Evolutionary conservation across 2,329 filamentous ascomycete genomes (phyloP).

Genomic region (Thermothelomyces thermophilus): DNA sequence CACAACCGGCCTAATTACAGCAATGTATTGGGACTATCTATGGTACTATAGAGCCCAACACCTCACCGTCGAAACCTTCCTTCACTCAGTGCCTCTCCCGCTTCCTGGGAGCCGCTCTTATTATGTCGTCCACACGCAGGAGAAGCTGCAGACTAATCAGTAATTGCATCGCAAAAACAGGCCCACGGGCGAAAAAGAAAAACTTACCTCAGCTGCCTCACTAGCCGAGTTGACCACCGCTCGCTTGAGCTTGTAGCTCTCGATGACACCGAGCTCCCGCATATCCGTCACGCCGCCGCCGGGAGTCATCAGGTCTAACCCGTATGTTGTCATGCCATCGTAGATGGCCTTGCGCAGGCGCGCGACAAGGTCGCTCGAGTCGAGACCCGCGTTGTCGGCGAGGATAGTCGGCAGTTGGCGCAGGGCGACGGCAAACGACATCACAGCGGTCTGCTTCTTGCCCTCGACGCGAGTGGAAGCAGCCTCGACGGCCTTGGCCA

Average conservation of each 20-base stretch:
- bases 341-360: slow-evolving; percentile 91
- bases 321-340: slow-evolving; percentile 86
- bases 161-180: neutral
- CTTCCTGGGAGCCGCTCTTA: slow-evolving; percentile 80
- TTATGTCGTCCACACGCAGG: slow-evolving; percentile 94
- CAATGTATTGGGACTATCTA: slow-evolving; percentile 16
- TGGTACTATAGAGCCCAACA: slow-evolving; percentile 19
- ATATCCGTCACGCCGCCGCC: slow-evolving; percentile 93
- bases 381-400: slow-evolving; percentile 93
- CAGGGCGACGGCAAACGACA: slow-evolving; percentile 80
- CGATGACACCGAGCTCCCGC: slow-evolving; percentile 89
- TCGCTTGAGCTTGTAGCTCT: slow-evolving; percentile 97
- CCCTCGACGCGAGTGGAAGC: slow-evolving; percentile 90
- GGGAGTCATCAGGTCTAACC: slow-evolving; percentile 79
- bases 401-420: slow-evolving; percentile 93
- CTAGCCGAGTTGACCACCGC: slow-evolving; percentile 96
- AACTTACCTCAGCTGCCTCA: slow-evolving; percentile 85
- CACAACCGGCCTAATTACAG: neutral
- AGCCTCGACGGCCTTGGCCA: slow-evolving; percentile 95
- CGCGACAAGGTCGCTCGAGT: slow-evolving; percentile 89
- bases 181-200: neutral
- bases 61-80: neutral
- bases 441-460: slow-evolving; percentile 92
- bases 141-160: slow-evolving; percentile 56
- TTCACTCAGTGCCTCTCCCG: slow-evolving; percentile 51